Conservation (phyloP, 352 stramenopile genomes). For the Phytophthora kernoviae region DNA sequence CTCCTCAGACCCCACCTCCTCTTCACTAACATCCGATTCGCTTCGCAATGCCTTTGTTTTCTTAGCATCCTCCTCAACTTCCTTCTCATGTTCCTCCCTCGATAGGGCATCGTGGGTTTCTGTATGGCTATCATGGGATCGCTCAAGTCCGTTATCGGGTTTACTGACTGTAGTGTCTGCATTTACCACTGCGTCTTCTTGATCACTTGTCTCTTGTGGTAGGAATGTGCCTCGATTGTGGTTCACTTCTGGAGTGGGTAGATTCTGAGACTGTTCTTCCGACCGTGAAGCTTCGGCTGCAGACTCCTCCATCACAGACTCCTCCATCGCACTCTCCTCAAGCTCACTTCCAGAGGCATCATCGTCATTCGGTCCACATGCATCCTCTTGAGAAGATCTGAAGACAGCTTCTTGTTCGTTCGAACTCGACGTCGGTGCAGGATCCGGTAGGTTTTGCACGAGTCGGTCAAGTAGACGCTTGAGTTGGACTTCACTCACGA, state of each 20-base stretch:
- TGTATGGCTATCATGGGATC: conserved; percentile 6
- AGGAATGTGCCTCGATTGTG: conserved; percentile 24
- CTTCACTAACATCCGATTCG: conserved; percentile 62
- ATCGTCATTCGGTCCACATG: conserved; percentile 17
- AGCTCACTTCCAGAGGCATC: conserved; percentile 23
- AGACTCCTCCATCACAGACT: conserved; percentile 36
- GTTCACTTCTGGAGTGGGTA: conserved; percentile 13
- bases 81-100: conserved; percentile 3
- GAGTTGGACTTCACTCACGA: conserved; percentile 77
- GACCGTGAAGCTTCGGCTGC: conserved; percentile 42
- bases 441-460: conserved; percentile 52
- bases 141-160: neutral
- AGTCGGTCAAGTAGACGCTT: conserved; percentile 64
- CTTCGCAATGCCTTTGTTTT: conserved; percentile 49
- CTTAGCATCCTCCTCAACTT: conserved; percentile 37
- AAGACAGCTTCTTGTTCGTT: conserved; percentile 1
- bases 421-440: neutral
- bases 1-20: conserved; percentile 77
- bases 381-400: conserved; percentile 2
- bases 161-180: neutral
- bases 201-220: conserved; percentile 24
- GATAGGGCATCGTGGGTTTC: neutral
- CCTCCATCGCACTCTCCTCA: conserved; percentile 37
- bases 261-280: conserved; percentile 19
- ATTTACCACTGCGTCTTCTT: conserved; percentile 3